Percentiles rank a stretch among this genome's conserved stretches.
These are phyloP conservation scores for Sequoia sempervirens DNA, from an alignment of 75 land plant genomes.

Conservation along the genomic window DNA sequence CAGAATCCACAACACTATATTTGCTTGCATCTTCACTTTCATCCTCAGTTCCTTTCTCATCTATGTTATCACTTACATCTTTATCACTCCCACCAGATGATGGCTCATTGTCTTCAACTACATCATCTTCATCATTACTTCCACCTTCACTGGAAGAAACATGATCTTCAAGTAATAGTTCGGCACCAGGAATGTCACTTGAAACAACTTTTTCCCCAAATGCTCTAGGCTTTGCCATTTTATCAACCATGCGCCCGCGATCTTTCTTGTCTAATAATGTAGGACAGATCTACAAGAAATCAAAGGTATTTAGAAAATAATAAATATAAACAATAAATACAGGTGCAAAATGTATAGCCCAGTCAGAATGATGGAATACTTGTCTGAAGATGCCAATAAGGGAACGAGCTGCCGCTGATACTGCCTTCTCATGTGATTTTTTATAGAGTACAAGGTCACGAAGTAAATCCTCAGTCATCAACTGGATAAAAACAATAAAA, in stretches of 20 bases:
- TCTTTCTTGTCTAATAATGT: slow-evolving; percentile 83
- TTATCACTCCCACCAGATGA: slow-evolving; percentile 12
- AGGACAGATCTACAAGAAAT: slow-evolving; percentile 65
- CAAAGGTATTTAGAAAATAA: neutral
- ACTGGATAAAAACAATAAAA: slow-evolving; percentile 30
- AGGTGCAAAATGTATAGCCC: neutral
- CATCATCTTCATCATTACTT: slow-evolving; percentile 21
- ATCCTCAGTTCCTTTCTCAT: slow-evolving; percentile 14
- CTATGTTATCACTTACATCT: neutral
- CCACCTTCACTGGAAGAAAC: slow-evolving; percentile 14
- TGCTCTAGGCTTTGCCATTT: slow-evolving; percentile 74
- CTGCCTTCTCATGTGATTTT: slow-evolving; percentile 89
- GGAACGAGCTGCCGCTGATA: slow-evolving; percentile 88
- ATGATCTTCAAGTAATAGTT: slow-evolving; percentile 49
- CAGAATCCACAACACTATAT: slow-evolving; percentile 15
- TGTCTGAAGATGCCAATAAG: slow-evolving; percentile 82
- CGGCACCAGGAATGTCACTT: slow-evolving; percentile 64
- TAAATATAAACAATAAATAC: neutral
- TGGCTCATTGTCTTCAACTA: neutral
- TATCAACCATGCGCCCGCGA: slow-evolving; percentile 79
- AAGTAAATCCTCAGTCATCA: slow-evolving; percentile 88
- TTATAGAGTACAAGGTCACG: slow-evolving; percentile 90
- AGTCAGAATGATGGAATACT: slow-evolving; percentile 28
- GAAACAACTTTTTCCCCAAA: slow-evolving; percentile 70
- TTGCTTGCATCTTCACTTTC: slow-evolving; percentile 15